phyloP scores from a whole-genome alignment of 805 yeast genomes.

The Komagataella mondaviorum region DNA sequence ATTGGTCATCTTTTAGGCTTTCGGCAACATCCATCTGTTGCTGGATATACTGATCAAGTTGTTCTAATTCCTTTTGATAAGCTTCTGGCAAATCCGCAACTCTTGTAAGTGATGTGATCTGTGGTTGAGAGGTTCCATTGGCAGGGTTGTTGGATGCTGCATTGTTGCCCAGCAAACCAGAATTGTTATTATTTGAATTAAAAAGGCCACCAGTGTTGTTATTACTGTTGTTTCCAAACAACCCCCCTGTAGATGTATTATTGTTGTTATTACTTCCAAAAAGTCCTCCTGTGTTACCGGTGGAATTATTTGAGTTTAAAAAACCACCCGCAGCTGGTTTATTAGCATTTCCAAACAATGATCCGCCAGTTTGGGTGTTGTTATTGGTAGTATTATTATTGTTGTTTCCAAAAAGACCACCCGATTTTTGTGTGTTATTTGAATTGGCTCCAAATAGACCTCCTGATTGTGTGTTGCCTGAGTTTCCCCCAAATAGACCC shows the following conservation, averaged over 20 bases:
- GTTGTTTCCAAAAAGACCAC: conserved; percentile 16
- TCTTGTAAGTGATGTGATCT: conserved; percentile 59
- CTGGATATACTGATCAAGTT: conserved; percentile 58
- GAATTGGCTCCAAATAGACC: conserved; percentile 15
- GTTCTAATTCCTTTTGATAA: conserved; percentile 55
- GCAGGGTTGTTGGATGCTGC: conserved; percentile 23
- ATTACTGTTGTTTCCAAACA: conserved; percentile 13
- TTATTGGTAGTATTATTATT: conserved; percentile 3
- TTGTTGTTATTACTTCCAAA: conserved; percentile 6
- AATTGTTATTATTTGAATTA: conserved; percentile 6
- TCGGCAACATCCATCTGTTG: conserved; percentile 64
- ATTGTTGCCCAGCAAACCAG: conserved; percentile 1
- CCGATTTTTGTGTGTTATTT: conserved; percentile 6
- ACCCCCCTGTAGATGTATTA: conserved; percentile 15
- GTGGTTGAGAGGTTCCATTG: conserved; percentile 28
- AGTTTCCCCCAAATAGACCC: background rate
- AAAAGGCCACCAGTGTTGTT: conserved; percentile 11
- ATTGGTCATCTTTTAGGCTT: conserved; percentile 44
- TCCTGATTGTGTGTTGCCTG: conserved; percentile 9
- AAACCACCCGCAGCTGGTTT: conserved; percentile 7
- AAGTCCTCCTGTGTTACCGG: conserved; percentile 3
- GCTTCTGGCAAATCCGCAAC: conserved; percentile 64
- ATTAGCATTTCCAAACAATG: conserved; percentile 9
- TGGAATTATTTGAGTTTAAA: background rate
- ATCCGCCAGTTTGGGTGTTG: conserved; percentile 7